Percentiles rank a stretch among this genome's conserved stretches.
These are phyloP conservation scores for Claviceps pazoutovae DNA, from an alignment of 2,329 filamentous ascomycete genomes.

Conservation along the genomic window DNA sequence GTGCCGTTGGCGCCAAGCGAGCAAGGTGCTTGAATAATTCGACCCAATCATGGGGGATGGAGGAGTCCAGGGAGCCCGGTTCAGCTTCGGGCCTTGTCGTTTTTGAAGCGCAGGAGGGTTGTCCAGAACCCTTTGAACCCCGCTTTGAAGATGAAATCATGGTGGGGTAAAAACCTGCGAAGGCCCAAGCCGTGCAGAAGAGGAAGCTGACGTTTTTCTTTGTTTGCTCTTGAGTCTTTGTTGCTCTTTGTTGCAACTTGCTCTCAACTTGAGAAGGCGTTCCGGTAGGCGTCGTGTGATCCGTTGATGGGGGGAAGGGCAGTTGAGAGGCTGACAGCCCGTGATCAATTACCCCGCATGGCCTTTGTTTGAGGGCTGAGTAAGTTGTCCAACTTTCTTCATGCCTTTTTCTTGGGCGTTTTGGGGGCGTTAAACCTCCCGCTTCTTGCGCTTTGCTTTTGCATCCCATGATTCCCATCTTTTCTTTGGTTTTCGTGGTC, in stretches of 20 bases:
- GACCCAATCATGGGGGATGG: neutral
- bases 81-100: too few species aligned
- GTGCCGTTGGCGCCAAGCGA: neutral
- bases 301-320: too few species aligned
- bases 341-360: too few species aligned
- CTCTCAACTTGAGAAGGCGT: too few species aligned
- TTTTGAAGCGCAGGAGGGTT: too few species aligned
- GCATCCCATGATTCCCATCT: neutral
- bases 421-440: neutral
- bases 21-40: slow-evolving; percentile 2
- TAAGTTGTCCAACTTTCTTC: too few species aligned
- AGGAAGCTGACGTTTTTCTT: neutral
- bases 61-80: neutral
- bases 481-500: too few species aligned
- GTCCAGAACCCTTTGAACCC: slow-evolving; percentile 1
- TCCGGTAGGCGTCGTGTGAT: too few species aligned
- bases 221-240: neutral
- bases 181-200: neutral
- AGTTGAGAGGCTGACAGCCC: too few species aligned
- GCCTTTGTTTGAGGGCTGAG: too few species aligned
- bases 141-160: neutral
- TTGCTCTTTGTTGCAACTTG: neutral
- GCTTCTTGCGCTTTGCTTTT: neutral
- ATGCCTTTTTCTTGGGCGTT: too few species aligned
- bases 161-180: neutral